Conservation (phyloP, 2,329 filamentous ascomycete genomes). For the Talaromyces rugulosus region DNA sequence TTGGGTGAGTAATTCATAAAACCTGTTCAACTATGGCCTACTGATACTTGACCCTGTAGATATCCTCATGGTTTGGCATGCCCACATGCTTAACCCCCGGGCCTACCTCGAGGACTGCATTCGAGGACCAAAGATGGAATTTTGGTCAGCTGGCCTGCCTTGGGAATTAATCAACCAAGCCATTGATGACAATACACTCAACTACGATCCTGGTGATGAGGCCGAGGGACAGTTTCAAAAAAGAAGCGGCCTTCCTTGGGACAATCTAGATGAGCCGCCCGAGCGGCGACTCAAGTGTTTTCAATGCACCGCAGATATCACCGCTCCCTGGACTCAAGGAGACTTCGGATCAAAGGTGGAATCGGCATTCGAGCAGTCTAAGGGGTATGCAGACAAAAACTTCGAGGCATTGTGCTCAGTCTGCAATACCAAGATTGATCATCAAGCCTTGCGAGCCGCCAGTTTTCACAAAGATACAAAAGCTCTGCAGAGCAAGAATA, state of each 20-base stretch:
- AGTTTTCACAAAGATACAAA: slow-evolving; percentile 59
- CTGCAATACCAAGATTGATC: slow-evolving; percentile 52
- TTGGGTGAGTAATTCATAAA: slow-evolving; percentile 46
- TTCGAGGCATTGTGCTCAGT: slow-evolving; percentile 49
- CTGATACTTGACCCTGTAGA: slow-evolving; percentile 41
- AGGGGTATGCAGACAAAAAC: slow-evolving; percentile 36
- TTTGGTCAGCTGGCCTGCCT: slow-evolving; percentile 63
- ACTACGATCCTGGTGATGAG: slow-evolving; percentile 47
- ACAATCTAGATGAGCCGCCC: slow-evolving; percentile 51
- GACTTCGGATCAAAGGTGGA: slow-evolving; percentile 20
- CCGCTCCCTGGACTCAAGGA: slow-evolving; percentile 57
- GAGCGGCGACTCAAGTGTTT: slow-evolving; percentile 54
- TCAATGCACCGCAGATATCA: slow-evolving; percentile 41
- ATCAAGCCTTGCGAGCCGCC: slow-evolving; percentile 56
- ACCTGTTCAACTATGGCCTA: slow-evolving; percentile 6
- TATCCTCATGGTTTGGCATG: slow-evolving; percentile 75
- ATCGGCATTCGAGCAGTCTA: slow-evolving; percentile 20
- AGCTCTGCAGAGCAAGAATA: slow-evolving; percentile 41
- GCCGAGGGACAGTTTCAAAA: slow-evolving; percentile 47
- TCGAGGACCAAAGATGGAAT: slow-evolving; percentile 50
- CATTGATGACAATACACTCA: slow-evolving; percentile 57
- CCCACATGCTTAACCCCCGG: slow-evolving; percentile 72
- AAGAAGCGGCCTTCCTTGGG: slow-evolving; percentile 53
- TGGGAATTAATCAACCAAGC: slow-evolving; percentile 57
- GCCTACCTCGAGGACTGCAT: slow-evolving; percentile 71